These are phyloP conservation scores for Didymosphaeria variabile DNA, from an alignment of 2,329 filamentous ascomycete genomes.

Conservation along the genomic window DNA sequence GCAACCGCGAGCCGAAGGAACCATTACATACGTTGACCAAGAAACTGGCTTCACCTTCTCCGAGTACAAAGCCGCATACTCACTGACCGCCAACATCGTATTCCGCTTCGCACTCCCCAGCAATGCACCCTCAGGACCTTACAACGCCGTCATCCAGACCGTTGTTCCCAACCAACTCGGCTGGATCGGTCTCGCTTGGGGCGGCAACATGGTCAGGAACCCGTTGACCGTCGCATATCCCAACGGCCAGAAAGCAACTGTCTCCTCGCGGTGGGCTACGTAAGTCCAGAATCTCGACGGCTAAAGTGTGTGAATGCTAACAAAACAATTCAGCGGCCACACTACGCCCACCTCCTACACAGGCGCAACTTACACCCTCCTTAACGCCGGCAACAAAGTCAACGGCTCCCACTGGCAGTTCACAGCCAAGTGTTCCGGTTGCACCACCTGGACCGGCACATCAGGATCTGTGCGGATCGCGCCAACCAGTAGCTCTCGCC, in stretches of 20 bases:
- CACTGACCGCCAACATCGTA: conserved; percentile 35
- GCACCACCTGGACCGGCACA: conserved; percentile 33
- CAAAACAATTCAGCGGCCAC: conserved; percentile 29
- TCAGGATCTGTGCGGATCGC: conserved; percentile 29
- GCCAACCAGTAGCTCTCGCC: conserved; percentile 28
- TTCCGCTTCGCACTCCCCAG: conserved; percentile 42
- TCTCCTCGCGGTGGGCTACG: conserved; percentile 44
- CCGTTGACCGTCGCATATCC: conserved; percentile 42
- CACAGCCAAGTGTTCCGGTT: conserved; percentile 42
- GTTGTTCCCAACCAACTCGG: conserved; percentile 37
- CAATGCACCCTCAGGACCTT: conserved; percentile 29
- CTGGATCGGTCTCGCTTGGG: conserved; percentile 44
- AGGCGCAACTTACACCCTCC: conserved; percentile 33
- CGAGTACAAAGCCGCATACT: conserved; percentile 40
- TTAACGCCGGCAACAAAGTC: conserved; percentile 36
- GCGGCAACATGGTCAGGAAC: conserved; percentile 43
- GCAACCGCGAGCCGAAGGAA: conserved; percentile 18
- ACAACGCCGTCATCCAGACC: conserved; percentile 41
- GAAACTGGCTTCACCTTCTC: conserved; percentile 48
- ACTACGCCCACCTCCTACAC: conserved; percentile 33
- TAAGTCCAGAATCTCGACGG: conserved; percentile 21
- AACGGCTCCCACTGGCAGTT: conserved; percentile 45
- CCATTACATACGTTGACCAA: conserved; percentile 32
- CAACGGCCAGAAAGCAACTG: conserved; percentile 35
- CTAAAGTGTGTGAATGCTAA: neutral